Percentiles rank a stretch among this genome's conserved stretches.
Conservation (phyloP, 139 green algal genomes). For the Volvox reticuliferus region DNA sequence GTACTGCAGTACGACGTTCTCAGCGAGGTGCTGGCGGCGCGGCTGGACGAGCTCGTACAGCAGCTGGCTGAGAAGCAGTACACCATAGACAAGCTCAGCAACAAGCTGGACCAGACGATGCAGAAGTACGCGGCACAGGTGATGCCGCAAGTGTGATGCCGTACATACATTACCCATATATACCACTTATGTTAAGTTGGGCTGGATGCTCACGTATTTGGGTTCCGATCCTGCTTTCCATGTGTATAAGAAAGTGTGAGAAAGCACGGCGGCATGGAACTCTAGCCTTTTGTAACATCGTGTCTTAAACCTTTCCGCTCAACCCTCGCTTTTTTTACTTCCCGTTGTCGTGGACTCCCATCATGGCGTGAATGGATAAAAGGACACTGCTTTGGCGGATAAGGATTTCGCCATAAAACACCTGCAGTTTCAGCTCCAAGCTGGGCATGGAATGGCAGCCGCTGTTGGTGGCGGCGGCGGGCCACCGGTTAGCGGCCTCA, state of each 20-base stretch:
- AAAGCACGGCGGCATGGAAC: too few species aligned
- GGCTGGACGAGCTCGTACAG: conserved; percentile 34
- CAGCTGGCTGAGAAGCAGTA: conserved; percentile 38
- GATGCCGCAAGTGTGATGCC: not conserved
- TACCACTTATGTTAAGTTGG: too few species aligned
- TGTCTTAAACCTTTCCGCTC: too few species aligned
- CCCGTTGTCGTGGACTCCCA: too few species aligned
- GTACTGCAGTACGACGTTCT: conserved; percentile 34
- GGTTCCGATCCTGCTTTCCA: too few species aligned
- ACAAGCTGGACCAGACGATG: conserved; percentile 7
- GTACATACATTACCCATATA: not conserved
- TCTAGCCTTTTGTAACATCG: too few species aligned
- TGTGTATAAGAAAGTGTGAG: too few species aligned
- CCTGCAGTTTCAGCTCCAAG: not conserved
- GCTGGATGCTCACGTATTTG: too few species aligned
- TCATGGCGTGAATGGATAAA: not conserved
- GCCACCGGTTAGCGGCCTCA: conserved; percentile 1
- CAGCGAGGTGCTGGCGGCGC: conserved; percentile 19
- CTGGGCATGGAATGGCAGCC: not conserved
- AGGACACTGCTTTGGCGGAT: conserved; percentile 2
- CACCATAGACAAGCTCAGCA: conserved; percentile 8
- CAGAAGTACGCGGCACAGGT: conserved; percentile 26
- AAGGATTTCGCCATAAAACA: conserved; percentile 18
- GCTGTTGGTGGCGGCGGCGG: not conserved
- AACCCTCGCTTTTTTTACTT: too few species aligned